Evolutionary conservation across 345 rosid species (phyloP), one percentile per base, ranked within the genome.

Genomic region (Aethionema arabicum): DNA sequence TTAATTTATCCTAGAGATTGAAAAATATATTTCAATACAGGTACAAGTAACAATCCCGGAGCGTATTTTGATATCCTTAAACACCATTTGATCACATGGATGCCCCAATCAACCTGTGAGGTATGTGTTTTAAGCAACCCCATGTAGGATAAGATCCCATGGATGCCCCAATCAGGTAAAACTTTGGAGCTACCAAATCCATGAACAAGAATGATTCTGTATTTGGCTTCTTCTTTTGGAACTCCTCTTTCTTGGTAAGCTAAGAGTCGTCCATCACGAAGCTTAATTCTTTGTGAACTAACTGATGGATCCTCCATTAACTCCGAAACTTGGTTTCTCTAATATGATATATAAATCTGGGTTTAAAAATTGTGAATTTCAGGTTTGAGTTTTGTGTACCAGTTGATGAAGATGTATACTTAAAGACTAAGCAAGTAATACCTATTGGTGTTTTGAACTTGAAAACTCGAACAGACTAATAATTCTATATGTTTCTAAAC

Each of bases 121-220:
- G 90, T 57, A 87, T 82, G 46, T 84, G 54, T 68, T 78, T 82
- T 79, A 87, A 82, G 78, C 88, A 82, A 64, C 86, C 75, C 90
- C 90, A 84, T 5, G 73, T 67, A n/a, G 90, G 80, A 61, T 84
- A 87, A 48, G 90, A 78, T 31, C 90, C 95, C 82, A 87, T 81
- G 14, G 90, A 87, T 58, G 82, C 82, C 45, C 95, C 88, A 51
- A 86, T 79, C 40, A 80, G 74, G 66, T 77, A 84, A 51, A 86
- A 82, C 62, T 77, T 88, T 85, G 58, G 96, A 88, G 83, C 92
- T 79, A 54, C 82, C 85, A 60, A 88, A 83, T 13, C 92, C 96
- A 69, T 88, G 92, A 48, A 83, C 85, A 48, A 88, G 33, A 39
- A 88, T 53, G 74, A 88, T 78, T 66, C 57, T 78, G 77, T 55